Evolutionary conservation across 768 basidiomycete species (phyloP).

Genomic region (Mycena chlorophos): DNA sequence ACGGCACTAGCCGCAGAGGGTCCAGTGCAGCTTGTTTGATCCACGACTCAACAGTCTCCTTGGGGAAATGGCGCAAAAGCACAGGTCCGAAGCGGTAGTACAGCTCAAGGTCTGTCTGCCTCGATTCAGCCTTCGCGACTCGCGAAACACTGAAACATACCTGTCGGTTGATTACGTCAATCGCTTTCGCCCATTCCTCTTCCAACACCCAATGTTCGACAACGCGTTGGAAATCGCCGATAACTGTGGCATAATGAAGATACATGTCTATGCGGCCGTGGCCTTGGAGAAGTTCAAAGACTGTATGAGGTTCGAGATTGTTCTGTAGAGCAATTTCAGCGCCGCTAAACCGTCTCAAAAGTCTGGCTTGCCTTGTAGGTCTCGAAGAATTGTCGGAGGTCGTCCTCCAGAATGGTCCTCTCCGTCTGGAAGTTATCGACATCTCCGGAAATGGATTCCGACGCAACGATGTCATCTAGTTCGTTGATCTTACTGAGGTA

Average conservation of each 20-base stretch:
- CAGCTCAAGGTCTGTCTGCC: conserved; percentile 76
- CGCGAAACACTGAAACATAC: conserved; percentile 38
- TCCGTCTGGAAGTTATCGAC: conserved; percentile 84
- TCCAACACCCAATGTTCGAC: conserved; percentile 91
- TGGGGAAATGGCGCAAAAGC: conserved; percentile 82
- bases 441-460: conserved; percentile 78
- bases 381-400: conserved; percentile 87
- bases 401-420: conserved; percentile 83
- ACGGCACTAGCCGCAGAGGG: conserved; percentile 83
- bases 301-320: conserved; percentile 80
- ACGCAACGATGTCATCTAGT: conserved; percentile 89
- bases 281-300: conserved; percentile 90
- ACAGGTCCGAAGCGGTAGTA: conserved; percentile 93
- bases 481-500: conserved; percentile 97
- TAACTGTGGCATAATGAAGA: conserved; percentile 79
- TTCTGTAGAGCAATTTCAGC: too few relatives aligned
- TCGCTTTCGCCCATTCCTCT: conserved; percentile 88
- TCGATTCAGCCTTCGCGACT: conserved; percentile 5
- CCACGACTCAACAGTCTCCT: conserved; percentile 92
- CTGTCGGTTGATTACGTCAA: conserved; percentile 89
- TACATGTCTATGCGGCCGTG: conserved; percentile 94
- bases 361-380: conserved; percentile 75
- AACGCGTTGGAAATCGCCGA: conserved; percentile 82
- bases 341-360: background rate
- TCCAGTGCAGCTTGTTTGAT: conserved; percentile 78